Base-by-base conservation (phyloP, 805 yeast genomes). In the Schizosaccharomyces octosporus region DNA sequence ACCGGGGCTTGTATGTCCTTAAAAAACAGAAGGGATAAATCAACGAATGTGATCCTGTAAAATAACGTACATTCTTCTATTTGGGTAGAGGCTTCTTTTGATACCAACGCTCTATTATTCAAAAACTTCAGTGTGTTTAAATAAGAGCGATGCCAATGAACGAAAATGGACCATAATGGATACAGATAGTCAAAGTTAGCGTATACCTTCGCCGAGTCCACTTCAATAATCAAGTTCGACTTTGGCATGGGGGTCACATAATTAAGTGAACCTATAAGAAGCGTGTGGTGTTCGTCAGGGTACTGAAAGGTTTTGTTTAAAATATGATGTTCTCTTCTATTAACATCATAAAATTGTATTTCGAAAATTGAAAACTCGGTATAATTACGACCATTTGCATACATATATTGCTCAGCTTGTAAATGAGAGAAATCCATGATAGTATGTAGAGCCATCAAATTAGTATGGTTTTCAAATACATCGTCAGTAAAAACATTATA, bases 11-110 rank as follows among this genome's bases (percentile, higher is more conserved):
- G 76, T 0, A 95, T 86, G 69, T 90, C 85, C 0, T 95, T 95
- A 55, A 93, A 72, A 39, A 93, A 72, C 21, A 87, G 80, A 21
- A 90, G 75, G 0, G 95, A 86, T 0, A 90, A 82, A 62, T 87
- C 83, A 5, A 82, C 81, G 51, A 93, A 72, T 67, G 85, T 87
- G 45, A 90, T 68, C 0, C 85, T 65, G 62, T 66, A 66, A 13
- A 64, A 62, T 54, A 71, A 41, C 1, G 43, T 7, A 17, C 15
- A 21, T 1, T 51, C 57, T 24, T 51, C 57, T 24, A 13, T 45
- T 15, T 21, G 51, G 6, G 13, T n/a, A 13, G 51, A 45, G 51
- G 27, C 17, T 13, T 45, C 51, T 21, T n/a, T 45, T 2, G 11
- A 1, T 5, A 3, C n/a, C 27, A 45, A 45, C 1, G 41, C 41